These are phyloP conservation scores for Ascodesmis nigricans DNA, from an alignment of 495 filamentous ascomycete species.

Conservation along the genomic window DNA sequence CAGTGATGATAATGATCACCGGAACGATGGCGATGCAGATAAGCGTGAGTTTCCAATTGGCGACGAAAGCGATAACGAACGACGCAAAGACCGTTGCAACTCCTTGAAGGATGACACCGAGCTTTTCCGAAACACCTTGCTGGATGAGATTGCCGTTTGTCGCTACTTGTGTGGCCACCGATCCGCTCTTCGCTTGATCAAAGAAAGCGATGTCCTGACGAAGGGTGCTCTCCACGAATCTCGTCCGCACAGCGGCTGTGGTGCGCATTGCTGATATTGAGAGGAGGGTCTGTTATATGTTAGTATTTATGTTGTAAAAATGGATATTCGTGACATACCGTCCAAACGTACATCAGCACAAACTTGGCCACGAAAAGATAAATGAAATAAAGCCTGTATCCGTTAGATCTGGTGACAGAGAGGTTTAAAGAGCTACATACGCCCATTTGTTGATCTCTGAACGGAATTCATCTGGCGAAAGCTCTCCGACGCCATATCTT, in stretches of 20 bases:
- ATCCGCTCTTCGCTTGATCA: constrained; percentile 5
- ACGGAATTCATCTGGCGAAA: constrained; percentile 15
- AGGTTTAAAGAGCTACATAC: no score
- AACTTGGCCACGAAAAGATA: constrained; percentile 25
- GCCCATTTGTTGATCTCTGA: constrained; percentile 15
- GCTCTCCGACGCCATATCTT: constrained; percentile 16
- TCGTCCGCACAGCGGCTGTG: constrained; percentile 16
- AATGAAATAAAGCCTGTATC: constrained; percentile 17
- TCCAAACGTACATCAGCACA: constrained; percentile 21
- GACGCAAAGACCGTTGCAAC: constrained; percentile 23
- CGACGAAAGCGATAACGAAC: constrained; percentile 23
- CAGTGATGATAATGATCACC: constrained; percentile 16
- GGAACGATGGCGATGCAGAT: constrained; percentile 20
- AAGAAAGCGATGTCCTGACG: constrained; percentile 22
- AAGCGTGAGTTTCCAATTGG: constrained; percentile 25
- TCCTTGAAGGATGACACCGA: constrained; percentile 20
- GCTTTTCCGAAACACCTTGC: constrained; percentile 17
- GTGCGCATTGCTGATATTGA: constrained; percentile 21
- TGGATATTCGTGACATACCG: no score
- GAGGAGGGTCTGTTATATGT: no score
- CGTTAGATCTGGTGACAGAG: no score
- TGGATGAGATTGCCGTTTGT: constrained; percentile 19
- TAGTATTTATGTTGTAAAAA: no score
- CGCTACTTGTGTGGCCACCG: constrained; percentile 3
- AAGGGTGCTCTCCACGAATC: constrained; percentile 15